These are phyloP conservation scores for Lentinula aciculospora DNA, from an alignment of 768 basidiomycete species.

Conservation along the genomic window DNA sequence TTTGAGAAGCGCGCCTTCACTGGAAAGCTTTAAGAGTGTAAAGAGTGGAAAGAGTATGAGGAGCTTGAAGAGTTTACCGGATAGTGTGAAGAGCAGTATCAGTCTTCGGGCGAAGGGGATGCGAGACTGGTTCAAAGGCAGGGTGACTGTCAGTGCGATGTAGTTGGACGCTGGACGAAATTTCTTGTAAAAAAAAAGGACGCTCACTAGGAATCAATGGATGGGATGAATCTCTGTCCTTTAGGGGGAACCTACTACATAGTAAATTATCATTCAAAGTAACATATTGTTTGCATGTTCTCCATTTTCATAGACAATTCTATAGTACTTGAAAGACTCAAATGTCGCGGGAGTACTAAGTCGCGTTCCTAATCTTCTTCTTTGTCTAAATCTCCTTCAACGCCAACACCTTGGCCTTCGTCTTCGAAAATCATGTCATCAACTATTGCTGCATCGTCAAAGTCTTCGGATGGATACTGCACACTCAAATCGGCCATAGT, in stretches of 20 bases:
- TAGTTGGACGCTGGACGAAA: background rate
- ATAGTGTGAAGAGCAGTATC: constrained; percentile 10
- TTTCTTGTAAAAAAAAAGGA: constrained; percentile 3
- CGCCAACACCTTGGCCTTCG: constrained; percentile 55
- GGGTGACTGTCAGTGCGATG: constrained; percentile 6
- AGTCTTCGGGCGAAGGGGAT: constrained; percentile 10
- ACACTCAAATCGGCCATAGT: background rate
- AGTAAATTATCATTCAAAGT: background rate
- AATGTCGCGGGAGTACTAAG: background rate
- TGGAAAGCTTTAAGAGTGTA: constrained; percentile 42
- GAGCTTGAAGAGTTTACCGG: constrained; percentile 30
- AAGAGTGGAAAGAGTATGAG: constrained; percentile 35
- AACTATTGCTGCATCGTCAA: constrained; percentile 31
- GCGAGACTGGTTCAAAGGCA: constrained; percentile 12
- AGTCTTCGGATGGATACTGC: constrained; percentile 8
- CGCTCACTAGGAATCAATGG: background rate
- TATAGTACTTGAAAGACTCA: background rate
- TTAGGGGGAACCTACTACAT: background rate
- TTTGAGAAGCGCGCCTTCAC: constrained; percentile 32
- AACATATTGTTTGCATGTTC: constrained; percentile 4
- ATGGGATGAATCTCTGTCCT: constrained; percentile 1
- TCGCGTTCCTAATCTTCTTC: constrained; percentile 55
- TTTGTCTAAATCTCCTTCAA: constrained; percentile 70
- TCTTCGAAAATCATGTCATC: constrained; percentile 63
- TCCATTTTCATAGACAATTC: background rate